Percentiles rank a stretch among this genome's conserved stretches.
Evolutionary conservation across 192 early-diverging fungal genomes (phyloP).

Genomic region (Anaeromyces robustus): DNA sequence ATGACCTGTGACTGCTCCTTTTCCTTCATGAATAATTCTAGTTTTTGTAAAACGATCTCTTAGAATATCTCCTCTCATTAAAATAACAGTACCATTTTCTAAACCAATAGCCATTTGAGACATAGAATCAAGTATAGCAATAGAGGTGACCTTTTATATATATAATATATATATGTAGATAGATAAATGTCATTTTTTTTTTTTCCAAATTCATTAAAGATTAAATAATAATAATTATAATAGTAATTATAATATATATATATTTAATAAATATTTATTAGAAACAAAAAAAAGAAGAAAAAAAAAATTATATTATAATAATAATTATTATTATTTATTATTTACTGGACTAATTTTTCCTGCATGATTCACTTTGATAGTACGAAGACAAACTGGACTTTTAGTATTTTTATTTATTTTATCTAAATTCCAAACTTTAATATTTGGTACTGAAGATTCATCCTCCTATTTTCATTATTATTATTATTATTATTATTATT

Average conservation of each 20-base stretch:
- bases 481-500: too few relatives aligned
- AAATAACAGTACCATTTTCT: slow-evolving; percentile 76
- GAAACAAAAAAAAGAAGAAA: too few relatives aligned
- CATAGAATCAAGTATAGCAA: slow-evolving; percentile 61
- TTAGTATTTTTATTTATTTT: slow-evolving; percentile 29
- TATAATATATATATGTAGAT: not conserved
- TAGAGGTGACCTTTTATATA: slow-evolving; percentile 23
- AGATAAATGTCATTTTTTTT: too few relatives aligned
- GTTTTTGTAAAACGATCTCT: slow-evolving; percentile 62
- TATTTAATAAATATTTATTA: too few relatives aligned
- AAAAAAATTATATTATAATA: too few relatives aligned
- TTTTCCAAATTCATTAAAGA: too few relatives aligned
- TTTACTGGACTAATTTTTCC: slow-evolving; percentile 49
- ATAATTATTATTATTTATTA: slow-evolving; percentile 1
- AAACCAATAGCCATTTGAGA: slow-evolving; percentile 83
- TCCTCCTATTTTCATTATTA: slow-evolving; percentile 4
- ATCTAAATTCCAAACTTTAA: slow-evolving; percentile 74
- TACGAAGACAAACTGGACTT: slow-evolving; percentile 36
- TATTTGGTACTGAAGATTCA: slow-evolving; percentile 27
- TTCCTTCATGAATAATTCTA: slow-evolving; percentile 65
- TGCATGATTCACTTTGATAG: slow-evolving; percentile 48
- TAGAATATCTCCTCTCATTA: slow-evolving; percentile 66
- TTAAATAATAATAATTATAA: too few relatives aligned
- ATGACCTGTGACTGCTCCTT: slow-evolving; percentile 68
- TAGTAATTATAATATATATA: not conserved